Base-by-base conservation (phyloP, 1,139 yeast species). In the Sugiyamaella novakii region DNA sequence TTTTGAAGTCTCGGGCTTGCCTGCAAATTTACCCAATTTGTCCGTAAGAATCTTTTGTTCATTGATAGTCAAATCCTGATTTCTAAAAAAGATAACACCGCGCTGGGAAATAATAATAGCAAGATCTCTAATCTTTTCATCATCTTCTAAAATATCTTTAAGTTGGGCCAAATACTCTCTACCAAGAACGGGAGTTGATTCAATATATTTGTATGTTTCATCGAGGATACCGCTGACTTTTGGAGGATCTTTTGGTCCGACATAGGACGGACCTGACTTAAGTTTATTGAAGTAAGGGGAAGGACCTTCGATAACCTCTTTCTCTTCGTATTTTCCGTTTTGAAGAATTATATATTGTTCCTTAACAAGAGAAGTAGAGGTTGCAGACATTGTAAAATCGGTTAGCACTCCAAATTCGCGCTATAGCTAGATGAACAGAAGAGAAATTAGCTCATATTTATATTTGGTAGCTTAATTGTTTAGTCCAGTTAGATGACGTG, bases 1-100 rank as follows among this genome's bases (percentile, higher is more conserved):
- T 15, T 87, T 86, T 11, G 84, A 77, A 5, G 84, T 78, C 49
- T 74, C 75, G 17, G 87, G 87, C 62, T 84, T 87, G 42, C 83
- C 78, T 62, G 83, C 87, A 47, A 81, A 70, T 17, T 79, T 78
- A 12, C 88, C 88, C 55, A 75, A 81, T 57, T 81, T 75, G 48
- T 69, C 69, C 14, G 80, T 84, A 61, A 76, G 77, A 17, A 75
- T 70, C 59, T 74, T 72, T 63, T 78, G 81, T 53, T 78, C 67
- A 28, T 71, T 70, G 43, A 78, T 76, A 53, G 81, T 75, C 56
- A 84, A 82, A 50, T 77, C 75, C 64, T 83, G 89, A 57, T 79
- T 75, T 64, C 86, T 74, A 69, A 83, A 83, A 11, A 82, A 78
- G 28, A 80, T 81, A 43, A 83, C 84, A 42, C 88, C 88, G 57